Evolutionary conservation across 805 yeast species (phyloP).

Genomic region (Candida stauntonica): DNA sequence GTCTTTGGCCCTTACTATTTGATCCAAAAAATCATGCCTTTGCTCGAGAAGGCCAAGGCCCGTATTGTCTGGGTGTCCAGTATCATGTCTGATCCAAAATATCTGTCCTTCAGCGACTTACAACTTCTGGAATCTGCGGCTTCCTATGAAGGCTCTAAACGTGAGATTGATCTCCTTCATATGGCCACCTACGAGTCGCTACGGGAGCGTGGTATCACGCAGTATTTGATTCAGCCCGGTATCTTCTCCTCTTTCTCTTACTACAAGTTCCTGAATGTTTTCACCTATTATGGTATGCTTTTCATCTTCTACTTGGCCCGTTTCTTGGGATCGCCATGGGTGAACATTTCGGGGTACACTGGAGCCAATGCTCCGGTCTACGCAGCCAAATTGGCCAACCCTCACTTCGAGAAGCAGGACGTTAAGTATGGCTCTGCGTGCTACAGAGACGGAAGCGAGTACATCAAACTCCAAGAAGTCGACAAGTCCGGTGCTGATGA

Average conservation of each 20-base stretch:
- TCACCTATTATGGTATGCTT: slow-evolving; percentile 85
- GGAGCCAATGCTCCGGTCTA: slow-evolving; percentile 87
- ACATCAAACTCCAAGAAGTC: slow-evolving; percentile 49
- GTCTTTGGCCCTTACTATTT: slow-evolving; percentile 95
- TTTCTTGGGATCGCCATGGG: slow-evolving; percentile 79
- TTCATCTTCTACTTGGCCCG: slow-evolving; percentile 80
- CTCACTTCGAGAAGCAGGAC: slow-evolving; percentile 41
- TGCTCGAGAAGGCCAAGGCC: slow-evolving; percentile 54
- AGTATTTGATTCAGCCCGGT: slow-evolving; percentile 90
- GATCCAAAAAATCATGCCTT: slow-evolving; percentile 57
- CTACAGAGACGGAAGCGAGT: slow-evolving; percentile 59
- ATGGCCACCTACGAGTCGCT: slow-evolving; percentile 57
- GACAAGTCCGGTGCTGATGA: slow-evolving; percentile 63
- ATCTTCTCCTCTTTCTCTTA: slow-evolving; percentile 83
- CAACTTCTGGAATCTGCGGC: slow-evolving; percentile 58
- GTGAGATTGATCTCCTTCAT: slow-evolving; percentile 81
- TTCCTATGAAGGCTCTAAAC: slow-evolving; percentile 90
- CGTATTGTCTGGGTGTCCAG: slow-evolving; percentile 83
- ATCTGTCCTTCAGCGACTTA: slow-evolving; percentile 69
- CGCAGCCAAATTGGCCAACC: slow-evolving; percentile 52
- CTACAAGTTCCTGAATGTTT: slow-evolving; percentile 65
- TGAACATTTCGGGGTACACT: slow-evolving; percentile 79
- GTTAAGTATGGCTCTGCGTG: slow-evolving; percentile 74
- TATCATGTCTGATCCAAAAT: slow-evolving; percentile 72
- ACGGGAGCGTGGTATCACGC: slow-evolving; percentile 50